Percentiles rank a stretch among this genome's conserved stretches.
Evolutionary conservation across 2,329 filamentous ascomycete species (phyloP).

Genomic region (Hypoxylon sp.): DNA sequence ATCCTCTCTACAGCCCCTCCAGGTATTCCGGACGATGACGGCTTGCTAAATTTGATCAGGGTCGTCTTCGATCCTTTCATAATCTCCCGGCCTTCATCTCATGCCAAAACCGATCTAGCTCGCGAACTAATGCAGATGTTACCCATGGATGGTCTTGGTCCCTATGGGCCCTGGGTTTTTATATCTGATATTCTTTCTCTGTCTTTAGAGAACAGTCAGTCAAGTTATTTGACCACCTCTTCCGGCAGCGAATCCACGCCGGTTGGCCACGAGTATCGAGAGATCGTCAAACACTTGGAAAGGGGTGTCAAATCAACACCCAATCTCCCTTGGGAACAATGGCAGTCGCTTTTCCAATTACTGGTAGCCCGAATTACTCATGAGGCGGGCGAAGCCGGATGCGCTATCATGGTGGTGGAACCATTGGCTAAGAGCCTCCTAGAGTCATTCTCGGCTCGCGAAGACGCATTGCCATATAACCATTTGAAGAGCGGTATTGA

Average conservation of each 20-base stretch:
- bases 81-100: constrained; percentile 60
- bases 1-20: constrained; percentile 69
- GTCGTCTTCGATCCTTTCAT: constrained; percentile 73
- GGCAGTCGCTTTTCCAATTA: constrained; percentile 70
- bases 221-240: constrained; percentile 57
- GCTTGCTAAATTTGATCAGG: constrained; percentile 63
- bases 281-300: constrained; percentile 77
- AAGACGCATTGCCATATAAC: constrained; percentile 46
- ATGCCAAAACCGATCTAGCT: constrained; percentile 62
- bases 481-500: constrained; percentile 58
- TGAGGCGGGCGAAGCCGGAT: constrained; percentile 77
- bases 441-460: constrained; percentile 54
- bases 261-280: constrained; percentile 78
- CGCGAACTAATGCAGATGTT: constrained; percentile 67
- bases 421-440: constrained; percentile 73
- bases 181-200: constrained; percentile 63
- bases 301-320: constrained; percentile 69
- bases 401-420: constrained; percentile 78
- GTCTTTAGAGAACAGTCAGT: constrained; percentile 60
- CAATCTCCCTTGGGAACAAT: constrained; percentile 63
- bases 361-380: constrained; percentile 70
- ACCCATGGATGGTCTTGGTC: constrained; percentile 62
- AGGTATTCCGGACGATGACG: constrained; percentile 64
- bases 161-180: constrained; percentile 67
- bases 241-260: constrained; percentile 63